A percentile compares a stretch with the other conserved stretches of the same genome.
These are phyloP conservation scores for Schizophyllum commune DNA, from an alignment of 1,284 basidiomycete genomes.

Conservation along the genomic window DNA sequence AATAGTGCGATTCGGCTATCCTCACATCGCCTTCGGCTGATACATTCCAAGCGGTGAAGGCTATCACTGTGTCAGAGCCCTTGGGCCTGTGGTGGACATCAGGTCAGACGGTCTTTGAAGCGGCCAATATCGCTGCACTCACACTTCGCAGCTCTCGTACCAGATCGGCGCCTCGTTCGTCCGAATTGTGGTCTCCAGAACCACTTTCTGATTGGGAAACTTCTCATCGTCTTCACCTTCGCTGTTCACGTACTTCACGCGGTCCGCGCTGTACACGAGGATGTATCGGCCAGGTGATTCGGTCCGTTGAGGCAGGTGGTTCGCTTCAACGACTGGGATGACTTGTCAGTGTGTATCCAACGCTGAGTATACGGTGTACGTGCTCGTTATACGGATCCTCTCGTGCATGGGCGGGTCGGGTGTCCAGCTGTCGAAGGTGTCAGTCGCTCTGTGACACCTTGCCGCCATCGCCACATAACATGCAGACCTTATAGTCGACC, in stretches of 20 bases:
- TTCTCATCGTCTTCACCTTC: no score
- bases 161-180: not conserved
- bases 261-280: not conserved
- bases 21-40: not conserved
- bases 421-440: not conserved
- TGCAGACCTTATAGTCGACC: not conserved
- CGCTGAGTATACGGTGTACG: no score
- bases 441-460: not conserved
- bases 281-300: not conserved
- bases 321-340: no score
- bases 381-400: not conserved
- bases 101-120: not conserved
- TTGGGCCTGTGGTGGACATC: not conserved
- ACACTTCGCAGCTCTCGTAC: not conserved
- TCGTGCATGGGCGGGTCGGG: not conserved
- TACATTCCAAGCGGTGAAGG: not conserved
- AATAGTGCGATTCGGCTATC: not conserved
- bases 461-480: not conserved
- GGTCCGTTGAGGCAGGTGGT: no score
- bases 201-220: not conserved
- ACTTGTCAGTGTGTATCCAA: no score
- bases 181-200: not conserved
- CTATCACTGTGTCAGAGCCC: not conserved
- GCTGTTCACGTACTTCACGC: no score
- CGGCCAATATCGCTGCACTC: not conserved